These are phyloP conservation scores for Blastobotrys aristatus DNA, from an alignment of 1,139 yeast genomes.

Conservation along the genomic window DNA sequence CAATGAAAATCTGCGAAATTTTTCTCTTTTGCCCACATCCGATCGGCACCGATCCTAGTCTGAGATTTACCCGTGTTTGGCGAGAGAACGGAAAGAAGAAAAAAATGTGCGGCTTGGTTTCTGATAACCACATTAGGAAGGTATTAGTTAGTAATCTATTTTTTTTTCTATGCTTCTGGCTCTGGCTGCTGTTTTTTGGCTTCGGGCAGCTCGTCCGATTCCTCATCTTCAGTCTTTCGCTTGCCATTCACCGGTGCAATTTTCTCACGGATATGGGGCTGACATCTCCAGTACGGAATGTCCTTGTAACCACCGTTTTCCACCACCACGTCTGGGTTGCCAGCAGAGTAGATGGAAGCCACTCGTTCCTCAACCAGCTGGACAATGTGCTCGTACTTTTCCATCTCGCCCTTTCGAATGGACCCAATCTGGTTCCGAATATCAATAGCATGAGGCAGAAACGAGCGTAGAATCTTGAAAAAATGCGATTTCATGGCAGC, in stretches of 20 bases:
- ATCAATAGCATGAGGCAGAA: conserved; percentile 68
- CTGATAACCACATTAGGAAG: too few relatives aligned
- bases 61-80: too few relatives aligned
- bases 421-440: conserved; percentile 68
- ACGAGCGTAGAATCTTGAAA: conserved; percentile 78
- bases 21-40: too few relatives aligned
- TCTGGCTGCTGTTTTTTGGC: neutral
- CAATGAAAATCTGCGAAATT: neutral
- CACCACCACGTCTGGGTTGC: conserved; percentile 49
- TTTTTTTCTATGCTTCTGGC: too few relatives aligned
- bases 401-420: conserved; percentile 42
- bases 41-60: too few relatives aligned
- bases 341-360: conserved; percentile 45
- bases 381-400: conserved; percentile 68
- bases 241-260: conserved; percentile 12
- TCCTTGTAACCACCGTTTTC: conserved; percentile 72
- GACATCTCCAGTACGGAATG: conserved; percentile 97
- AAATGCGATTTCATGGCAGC: conserved; percentile 90
- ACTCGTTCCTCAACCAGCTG: conserved; percentile 63
- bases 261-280: conserved; percentile 72
- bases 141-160: neutral
- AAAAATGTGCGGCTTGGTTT: too few relatives aligned
- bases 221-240: neutral
- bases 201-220: neutral
- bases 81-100: too few relatives aligned